Base-by-base conservation (phyloP, 495 filamentous ascomycete genomes). In the Aspergillus biplanus region DNA sequence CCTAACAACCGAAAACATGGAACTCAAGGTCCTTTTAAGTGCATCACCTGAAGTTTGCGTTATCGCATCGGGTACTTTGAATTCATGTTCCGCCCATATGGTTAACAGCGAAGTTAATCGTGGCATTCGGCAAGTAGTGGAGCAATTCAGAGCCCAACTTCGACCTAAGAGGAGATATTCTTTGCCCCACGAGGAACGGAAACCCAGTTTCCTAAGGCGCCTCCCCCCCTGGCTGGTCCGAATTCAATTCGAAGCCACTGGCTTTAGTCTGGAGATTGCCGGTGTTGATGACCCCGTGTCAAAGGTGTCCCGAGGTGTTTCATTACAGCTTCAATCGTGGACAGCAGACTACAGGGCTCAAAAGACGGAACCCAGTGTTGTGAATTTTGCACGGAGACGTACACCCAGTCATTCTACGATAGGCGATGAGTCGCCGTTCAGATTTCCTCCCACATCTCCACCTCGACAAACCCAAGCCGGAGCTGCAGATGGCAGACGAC, bases 41-140 rank as follows among this genome's bases (percentile, higher is more conserved):
- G 95, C 95, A 16, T 86, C 89, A 8, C 93, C 94, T 0, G 89
- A 97, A 59, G 86, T 98, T 16, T 87, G 88, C 52, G 92, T 98
- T 7, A 83, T 91, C 61, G 90, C 87, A 18, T 89, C 85, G 42
- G 93, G 90, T 37, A 90, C 88, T 65, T 73, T 97, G 8, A 90
- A 97, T 67, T 94, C 91, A 0, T 92, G 96, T 68, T 90, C 92
- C 1, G 80, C 96, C 33, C 94, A 92, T 62, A 90, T 99, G 85
- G 89, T 97, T 34, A 88, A 93, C 33, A 86, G 89, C 13, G 93
- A 98, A 68, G 96, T 99, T 58, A 93, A 90, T 55, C 88, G 92
- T 66, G 96, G 96, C 15, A 86, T 99, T 54, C 91, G 90, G 42
- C 90, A 97, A 72, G 97, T 98, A 62, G 83, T 97, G 16, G 85